A percentile compares a stretch with the other conserved stretches of the same genome.
Evolutionary conservation across 1,284 basidiomycete genomes (phyloP).

Genomic region (Melampsora americana): DNA sequence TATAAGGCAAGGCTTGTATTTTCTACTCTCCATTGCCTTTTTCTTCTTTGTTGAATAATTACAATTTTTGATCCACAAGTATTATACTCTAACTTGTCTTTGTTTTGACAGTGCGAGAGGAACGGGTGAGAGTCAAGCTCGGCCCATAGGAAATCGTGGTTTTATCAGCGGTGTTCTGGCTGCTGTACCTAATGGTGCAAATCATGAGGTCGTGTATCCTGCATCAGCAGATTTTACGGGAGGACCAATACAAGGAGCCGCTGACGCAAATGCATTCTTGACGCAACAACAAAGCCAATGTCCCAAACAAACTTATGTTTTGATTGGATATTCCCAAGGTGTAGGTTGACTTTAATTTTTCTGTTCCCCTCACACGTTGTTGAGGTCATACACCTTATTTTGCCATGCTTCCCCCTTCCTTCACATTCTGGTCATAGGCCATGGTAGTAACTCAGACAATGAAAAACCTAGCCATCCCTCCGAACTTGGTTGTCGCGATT

Average conservation of each 20-base stretch:
- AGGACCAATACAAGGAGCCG: slow-evolving; percentile 4
- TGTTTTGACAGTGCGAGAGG: slow-evolving; percentile 8
- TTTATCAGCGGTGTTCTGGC: slow-evolving; percentile 9
- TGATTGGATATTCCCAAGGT: slow-evolving; percentile 41
- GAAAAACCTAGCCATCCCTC: no score
- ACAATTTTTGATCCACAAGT: no score
- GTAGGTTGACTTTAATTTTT: neutral
- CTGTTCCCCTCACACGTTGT: neutral
- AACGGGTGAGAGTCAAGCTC: slow-evolving; percentile 14
- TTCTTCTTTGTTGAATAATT: no score
- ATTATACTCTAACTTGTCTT: neutral
- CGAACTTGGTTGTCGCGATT: no score
- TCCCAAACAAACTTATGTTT: slow-evolving; percentile 29
- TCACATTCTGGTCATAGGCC: neutral
- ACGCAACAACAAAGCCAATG: neutral
- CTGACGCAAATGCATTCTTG: neutral
- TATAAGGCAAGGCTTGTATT: neutral
- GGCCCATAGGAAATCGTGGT: neutral
- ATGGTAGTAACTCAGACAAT: no score
- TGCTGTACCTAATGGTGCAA: no score
- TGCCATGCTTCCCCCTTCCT: neutral
- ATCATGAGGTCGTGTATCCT: slow-evolving; percentile 9
- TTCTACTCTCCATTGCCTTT: neutral
- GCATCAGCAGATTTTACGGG: slow-evolving; percentile 9
- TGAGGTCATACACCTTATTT: neutral